Conservation (phyloP, 352 stramenopile genomes). For the Nothophytophthora sp. region DNA sequence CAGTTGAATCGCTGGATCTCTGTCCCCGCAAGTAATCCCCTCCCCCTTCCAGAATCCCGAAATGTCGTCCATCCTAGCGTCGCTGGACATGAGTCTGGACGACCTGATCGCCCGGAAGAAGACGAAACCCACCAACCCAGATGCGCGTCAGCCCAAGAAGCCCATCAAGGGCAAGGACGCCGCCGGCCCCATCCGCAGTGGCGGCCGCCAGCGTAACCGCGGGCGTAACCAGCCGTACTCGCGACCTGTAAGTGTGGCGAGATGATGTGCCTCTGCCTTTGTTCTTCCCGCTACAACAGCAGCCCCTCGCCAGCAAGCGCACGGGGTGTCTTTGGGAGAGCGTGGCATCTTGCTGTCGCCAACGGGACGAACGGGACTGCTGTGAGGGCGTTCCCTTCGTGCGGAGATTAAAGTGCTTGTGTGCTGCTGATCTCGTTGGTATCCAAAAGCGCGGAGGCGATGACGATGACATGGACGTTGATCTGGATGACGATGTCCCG, state of each 20-base stretch:
- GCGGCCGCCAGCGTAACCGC: slow-evolving; percentile 36
- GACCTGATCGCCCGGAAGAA: slow-evolving; percentile 84
- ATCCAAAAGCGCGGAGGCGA: slow-evolving; percentile 33
- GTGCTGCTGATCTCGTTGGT: slow-evolving; percentile 29
- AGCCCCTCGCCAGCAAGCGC: too few species aligned
- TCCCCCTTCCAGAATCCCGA: slow-evolving; percentile 7
- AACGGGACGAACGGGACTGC: too few species aligned
- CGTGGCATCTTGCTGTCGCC: too few species aligned
- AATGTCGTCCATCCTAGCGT: slow-evolving; percentile 82
- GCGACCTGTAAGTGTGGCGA: slow-evolving; percentile 62
- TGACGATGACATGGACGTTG: slow-evolving; percentile 67
- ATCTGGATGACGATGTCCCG: slow-evolving; percentile 45
- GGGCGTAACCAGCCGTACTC: slow-evolving; percentile 69
- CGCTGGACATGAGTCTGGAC: slow-evolving; percentile 85
- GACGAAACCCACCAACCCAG: slow-evolving; percentile 44
- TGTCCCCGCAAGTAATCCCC: background rate
- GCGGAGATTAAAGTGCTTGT: slow-evolving; percentile 32
- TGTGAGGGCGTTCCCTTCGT: slow-evolving; percentile 7
- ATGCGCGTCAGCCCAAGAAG: slow-evolving; percentile 51
- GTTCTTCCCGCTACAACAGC: background rate
- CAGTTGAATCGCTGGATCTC: background rate
- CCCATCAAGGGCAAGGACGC: slow-evolving; percentile 25
- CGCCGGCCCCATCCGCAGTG: slow-evolving; percentile 56
- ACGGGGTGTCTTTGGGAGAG: too few species aligned
- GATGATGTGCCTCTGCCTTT: slow-evolving; percentile 13